These are phyloP conservation scores for Aspergillus bridgeri DNA, from an alignment of 495 filamentous ascomycete genomes.

Conservation along the genomic window DNA sequence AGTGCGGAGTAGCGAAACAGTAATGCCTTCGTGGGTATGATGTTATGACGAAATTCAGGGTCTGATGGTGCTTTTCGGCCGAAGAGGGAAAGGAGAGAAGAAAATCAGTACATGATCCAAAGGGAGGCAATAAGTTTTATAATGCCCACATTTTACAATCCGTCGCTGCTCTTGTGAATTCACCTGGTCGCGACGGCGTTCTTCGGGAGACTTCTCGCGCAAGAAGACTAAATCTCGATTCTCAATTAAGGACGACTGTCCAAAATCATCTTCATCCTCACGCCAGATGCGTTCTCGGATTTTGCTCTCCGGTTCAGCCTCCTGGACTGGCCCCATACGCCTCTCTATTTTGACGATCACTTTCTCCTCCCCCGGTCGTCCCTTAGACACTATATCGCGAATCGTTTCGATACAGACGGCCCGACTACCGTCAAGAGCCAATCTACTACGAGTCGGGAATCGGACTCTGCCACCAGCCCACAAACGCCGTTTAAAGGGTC, in stretches of 20 bases:
- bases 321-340: slow-evolving; percentile 36
- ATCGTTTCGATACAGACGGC: slow-evolving; percentile 65
- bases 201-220: slow-evolving; percentile 39
- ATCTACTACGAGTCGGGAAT: slow-evolving; percentile 24
- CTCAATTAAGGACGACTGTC: slow-evolving; percentile 46
- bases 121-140: slow-evolving; percentile 6
- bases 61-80: slow-evolving; percentile 29
- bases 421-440: slow-evolving; percentile 45
- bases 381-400: slow-evolving; percentile 55
- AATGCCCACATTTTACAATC: slow-evolving; percentile 36
- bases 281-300: slow-evolving; percentile 44
- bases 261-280: slow-evolving; percentile 33
- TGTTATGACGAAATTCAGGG: slow-evolving; percentile 56
- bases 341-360: slow-evolving; percentile 58
- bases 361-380: slow-evolving; percentile 53
- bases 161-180: slow-evolving; percentile 26
- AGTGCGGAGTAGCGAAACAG: slow-evolving; percentile 84
- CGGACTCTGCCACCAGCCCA: slow-evolving; percentile 68
- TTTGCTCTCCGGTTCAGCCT: slow-evolving; percentile 31
- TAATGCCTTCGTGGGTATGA: slow-evolving; percentile 60
- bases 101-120: slow-evolving; percentile 16
- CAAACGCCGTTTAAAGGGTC: slow-evolving; percentile 64
- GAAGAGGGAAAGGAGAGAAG: not conserved
- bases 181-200: slow-evolving; percentile 28
- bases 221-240: slow-evolving; percentile 60